These are phyloP conservation scores for Pichia sp. DNA, from an alignment of 1,139 yeast genomes.

Conservation along the genomic window DNA sequence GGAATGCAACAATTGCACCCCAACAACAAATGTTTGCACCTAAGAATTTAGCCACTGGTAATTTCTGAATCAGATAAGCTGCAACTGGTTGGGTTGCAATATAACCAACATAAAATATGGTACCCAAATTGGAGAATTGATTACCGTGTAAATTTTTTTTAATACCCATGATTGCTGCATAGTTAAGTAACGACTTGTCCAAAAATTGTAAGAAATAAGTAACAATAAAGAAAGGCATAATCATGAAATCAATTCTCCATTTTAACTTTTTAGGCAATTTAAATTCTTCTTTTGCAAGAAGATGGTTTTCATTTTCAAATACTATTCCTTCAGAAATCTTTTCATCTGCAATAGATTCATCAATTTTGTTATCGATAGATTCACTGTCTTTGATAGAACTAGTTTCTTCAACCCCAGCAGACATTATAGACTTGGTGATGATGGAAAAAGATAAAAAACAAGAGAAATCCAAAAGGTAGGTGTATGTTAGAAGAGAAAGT, in stretches of 20 bases:
- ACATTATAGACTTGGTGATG: too few species aligned
- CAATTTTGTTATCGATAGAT: too few species aligned
- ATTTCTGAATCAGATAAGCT: slow-evolving; percentile 12
- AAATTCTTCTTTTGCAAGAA: too few species aligned
- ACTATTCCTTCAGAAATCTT: too few species aligned
- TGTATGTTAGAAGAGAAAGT: too few species aligned
- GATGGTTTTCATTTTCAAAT: too few species aligned
- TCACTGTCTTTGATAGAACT: too few species aligned
- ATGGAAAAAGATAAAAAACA: too few species aligned
- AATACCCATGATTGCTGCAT: slow-evolving; percentile 48
- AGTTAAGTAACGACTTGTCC: slow-evolving; percentile 14
- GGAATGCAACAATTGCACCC: slow-evolving; percentile 16
- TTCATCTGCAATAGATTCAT: too few species aligned
- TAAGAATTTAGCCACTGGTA: slow-evolving; percentile 14
- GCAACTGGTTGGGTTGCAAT: slow-evolving; percentile 11
- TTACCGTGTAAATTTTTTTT: slow-evolving; percentile 30
- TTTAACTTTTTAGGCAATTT: slow-evolving; percentile 8
- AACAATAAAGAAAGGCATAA: slow-evolving; percentile 14
- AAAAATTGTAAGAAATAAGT: slow-evolving; percentile 15
- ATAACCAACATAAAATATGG: slow-evolving; percentile 40
- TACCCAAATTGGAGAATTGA: slow-evolving; percentile 22
- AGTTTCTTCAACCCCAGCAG: too few species aligned
- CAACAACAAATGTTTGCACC: slow-evolving; percentile 11
- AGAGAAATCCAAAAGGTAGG: too few species aligned
- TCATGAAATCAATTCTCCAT: slow-evolving; percentile 15